Conservation (phyloP, 2,329 filamentous ascomycete species). For the Colletotrichum sp. region DNA sequence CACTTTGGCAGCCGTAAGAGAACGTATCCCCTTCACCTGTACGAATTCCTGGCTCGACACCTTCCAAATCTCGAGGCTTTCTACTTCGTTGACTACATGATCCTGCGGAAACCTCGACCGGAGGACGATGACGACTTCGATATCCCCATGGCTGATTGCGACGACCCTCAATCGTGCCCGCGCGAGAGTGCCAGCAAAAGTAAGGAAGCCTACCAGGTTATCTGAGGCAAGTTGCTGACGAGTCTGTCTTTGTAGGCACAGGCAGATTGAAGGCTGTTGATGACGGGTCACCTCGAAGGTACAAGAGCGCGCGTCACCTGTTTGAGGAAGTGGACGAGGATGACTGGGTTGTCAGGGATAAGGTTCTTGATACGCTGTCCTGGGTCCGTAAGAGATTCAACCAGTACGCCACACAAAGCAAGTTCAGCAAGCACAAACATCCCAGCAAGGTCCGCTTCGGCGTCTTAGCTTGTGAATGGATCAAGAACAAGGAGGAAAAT, state of each 20-base stretch:
- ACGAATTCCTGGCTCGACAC: conserved; percentile 47
- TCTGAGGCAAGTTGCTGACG: not conserved
- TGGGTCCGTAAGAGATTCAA: conserved; percentile 45
- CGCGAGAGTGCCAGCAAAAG: not conserved
- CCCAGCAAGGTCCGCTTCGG: conserved; percentile 45
- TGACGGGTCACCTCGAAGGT: not conserved
- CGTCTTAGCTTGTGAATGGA: conserved; percentile 47
- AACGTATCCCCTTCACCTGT: conserved; percentile 43
- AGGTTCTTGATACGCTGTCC: conserved; percentile 36
- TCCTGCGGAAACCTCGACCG: conserved; percentile 31
- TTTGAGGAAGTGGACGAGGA: conserved; percentile 37
- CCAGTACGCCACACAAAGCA: conserved; percentile 38
- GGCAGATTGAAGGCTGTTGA: not conserved
- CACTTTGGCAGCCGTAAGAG: conserved; percentile 30
- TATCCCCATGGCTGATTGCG: not conserved
- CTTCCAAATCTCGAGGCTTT: conserved; percentile 46
- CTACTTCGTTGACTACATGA: conserved; percentile 49
- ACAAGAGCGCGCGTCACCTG: conserved; percentile 30
- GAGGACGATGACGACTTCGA: not conserved
- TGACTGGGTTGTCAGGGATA: conserved; percentile 39
- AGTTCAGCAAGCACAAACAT: conserved; percentile 31
- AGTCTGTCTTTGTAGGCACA: not conserved
- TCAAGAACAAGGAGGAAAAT: not conserved
- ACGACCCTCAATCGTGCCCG: not conserved
- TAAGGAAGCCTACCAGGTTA: not conserved